Conservation (phyloP, 2,329 filamentous ascomycete genomes). For the Thelonectria discophora region DNA sequence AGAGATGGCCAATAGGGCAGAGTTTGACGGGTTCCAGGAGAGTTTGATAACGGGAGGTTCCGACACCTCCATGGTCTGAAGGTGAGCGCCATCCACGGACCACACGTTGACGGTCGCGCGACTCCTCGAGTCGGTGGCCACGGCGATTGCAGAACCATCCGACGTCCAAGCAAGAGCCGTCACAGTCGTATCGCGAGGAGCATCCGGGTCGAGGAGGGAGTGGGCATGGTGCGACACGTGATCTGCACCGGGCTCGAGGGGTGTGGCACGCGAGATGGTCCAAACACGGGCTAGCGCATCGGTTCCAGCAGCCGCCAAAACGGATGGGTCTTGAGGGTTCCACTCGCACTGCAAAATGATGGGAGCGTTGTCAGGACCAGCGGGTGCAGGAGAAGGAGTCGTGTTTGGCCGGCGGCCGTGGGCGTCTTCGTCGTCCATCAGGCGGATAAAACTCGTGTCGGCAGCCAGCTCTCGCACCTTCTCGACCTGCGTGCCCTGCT, state of each 20-base stretch:
- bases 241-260: slow-evolving; percentile 52
- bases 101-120: slow-evolving; percentile 65
- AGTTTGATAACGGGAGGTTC: slow-evolving; percentile 71
- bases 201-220: slow-evolving; percentile 62
- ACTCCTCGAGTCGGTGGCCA: slow-evolving; percentile 65
- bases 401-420: slow-evolving; percentile 48
- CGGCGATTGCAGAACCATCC: slow-evolving; percentile 63
- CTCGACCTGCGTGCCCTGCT: slow-evolving; percentile 71
- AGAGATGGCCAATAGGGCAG: slow-evolving; percentile 65
- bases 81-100: slow-evolving; percentile 60
- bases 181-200: slow-evolving; percentile 61
- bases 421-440: slow-evolving; percentile 55
- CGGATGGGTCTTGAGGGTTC: slow-evolving; percentile 70
- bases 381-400: slow-evolving; percentile 50
- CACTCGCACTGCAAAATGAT: slow-evolving; percentile 75
- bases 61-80: slow-evolving; percentile 64
- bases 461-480: slow-evolving; percentile 68
- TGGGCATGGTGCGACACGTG: slow-evolving; percentile 51
- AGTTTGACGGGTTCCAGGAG: slow-evolving; percentile 66
- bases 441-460: slow-evolving; percentile 68
- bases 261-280: slow-evolving; percentile 66
- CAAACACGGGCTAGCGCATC: slow-evolving; percentile 76
- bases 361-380: slow-evolving; percentile 61
- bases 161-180: slow-evolving; percentile 69
- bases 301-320: slow-evolving; percentile 73